Base-by-base conservation (phyloP, 2,329 filamentous ascomycete species). In the Juglanconis juglandina region DNA sequence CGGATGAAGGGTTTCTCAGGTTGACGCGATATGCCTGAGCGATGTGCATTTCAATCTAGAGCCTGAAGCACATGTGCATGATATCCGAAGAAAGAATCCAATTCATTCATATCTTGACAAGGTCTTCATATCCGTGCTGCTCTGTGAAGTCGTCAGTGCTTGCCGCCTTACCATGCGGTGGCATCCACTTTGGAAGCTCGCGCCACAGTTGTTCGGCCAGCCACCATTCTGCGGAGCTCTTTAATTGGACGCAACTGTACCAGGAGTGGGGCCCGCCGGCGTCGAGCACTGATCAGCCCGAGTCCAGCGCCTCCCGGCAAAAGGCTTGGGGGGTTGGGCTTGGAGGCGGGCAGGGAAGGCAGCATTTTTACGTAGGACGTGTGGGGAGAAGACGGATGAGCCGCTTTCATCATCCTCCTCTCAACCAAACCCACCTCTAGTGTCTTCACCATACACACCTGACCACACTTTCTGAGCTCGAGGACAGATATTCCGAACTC, bases 361-460 rank as follows among this genome's bases (percentile, higher is more conserved):
- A 50, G 35, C 46, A 34, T 51, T 57, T 56, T 42, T 33, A 44
- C 55, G 8, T 57, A 50, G 24, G 55, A 34, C 47, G 46, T 17
- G 44, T n/a, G 8, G 42, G 47, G 17, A 33, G 35, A 33, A 32
- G 34, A 13, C 46, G 33, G 49, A 47, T 39, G 42, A 54, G 51
- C 51, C 52, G 58, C 58, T 59, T 58, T 61, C 59, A 61, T 61
- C 59, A 61, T 61, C 52, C 37, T 49, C 35, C 30, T 37, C 39
- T n/a, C 39, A 7, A 42, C 39, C 39, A 42, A 10, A 42, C 30
- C 48, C 35, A 30, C 41, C 48, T 46, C 9, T 24, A 47, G 9
- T 24, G 10, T 42, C 35, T 17, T 33, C 33, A 34, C 44, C 17
- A 17, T 24, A 17, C 5, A 17, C 44, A 11, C 17, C 44, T 14